phyloP scores from a whole-genome alignment of 768 basidiomycete species.

The Serendipita indica region DNA sequence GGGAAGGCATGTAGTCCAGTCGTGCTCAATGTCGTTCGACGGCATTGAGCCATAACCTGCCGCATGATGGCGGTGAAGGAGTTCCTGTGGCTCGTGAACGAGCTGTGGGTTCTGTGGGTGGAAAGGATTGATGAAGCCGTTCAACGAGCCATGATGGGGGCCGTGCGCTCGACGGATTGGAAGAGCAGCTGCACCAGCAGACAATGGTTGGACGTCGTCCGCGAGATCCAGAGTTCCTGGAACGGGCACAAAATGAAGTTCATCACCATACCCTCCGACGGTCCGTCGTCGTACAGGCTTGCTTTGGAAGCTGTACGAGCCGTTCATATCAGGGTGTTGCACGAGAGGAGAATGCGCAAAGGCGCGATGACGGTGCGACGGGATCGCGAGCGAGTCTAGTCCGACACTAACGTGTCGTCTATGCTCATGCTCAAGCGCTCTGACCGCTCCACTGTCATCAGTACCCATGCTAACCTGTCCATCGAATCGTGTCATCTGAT shows the following conservation, averaged over 20 bases:
- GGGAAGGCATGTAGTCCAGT: background rate
- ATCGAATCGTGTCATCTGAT: background rate
- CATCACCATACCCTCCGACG: background rate
- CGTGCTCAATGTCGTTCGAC: slow-evolving; percentile 4
- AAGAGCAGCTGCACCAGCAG: background rate
- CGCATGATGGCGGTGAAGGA: background rate
- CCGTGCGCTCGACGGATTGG: background rate
- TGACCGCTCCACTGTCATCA: background rate
- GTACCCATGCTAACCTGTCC: background rate
- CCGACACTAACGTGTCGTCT: background rate
- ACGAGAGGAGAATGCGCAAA: background rate
- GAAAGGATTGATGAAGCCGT: slow-evolving; percentile 6
- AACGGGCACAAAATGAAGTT: background rate
- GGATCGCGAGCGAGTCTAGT: background rate
- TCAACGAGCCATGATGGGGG: background rate
- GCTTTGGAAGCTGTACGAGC: background rate
- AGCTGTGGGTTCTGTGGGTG: background rate
- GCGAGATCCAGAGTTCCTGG: background rate
- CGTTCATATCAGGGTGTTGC: background rate
- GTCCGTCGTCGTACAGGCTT: background rate
- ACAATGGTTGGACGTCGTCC: background rate
- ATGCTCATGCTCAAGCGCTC: background rate
- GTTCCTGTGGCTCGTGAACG: background rate
- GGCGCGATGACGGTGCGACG: background rate
- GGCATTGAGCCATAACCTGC: background rate